Evolutionary conservation across 1,284 basidiomycete genomes (phyloP).

Genomic region (Clitocybe nebularis): DNA sequence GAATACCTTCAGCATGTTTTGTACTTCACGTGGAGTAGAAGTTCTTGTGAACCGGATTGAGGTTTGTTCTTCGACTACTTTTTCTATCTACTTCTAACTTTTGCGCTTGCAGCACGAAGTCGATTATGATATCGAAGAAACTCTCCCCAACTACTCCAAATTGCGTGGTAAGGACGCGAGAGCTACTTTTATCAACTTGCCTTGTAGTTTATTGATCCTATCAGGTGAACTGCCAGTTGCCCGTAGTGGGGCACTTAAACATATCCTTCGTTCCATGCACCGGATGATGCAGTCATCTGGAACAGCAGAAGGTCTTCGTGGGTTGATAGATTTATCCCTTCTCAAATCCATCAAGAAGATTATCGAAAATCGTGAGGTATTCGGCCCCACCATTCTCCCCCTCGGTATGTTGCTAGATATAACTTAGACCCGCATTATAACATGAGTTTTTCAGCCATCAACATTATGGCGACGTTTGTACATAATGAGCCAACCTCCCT

Average conservation of each 20-base stretch:
- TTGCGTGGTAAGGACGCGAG: too few relatives aligned
- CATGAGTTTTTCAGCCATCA: conserved; percentile 65
- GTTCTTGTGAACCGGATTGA: conserved; percentile 84
- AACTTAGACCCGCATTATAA: too few relatives aligned
- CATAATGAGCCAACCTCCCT: conserved; percentile 99
- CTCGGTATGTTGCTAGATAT: conserved; percentile 48
- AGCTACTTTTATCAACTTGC: too few relatives aligned
- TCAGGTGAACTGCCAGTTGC: conserved; percentile 63
- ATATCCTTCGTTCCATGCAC: conserved; percentile 90
- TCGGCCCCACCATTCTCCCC: conserved; percentile 86
- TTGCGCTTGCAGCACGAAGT: conserved; percentile 57
- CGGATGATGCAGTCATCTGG: conserved; percentile 97
- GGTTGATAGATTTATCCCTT: conserved; percentile 89
- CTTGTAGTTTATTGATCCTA: conserved; percentile 4
- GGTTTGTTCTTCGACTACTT: conserved; percentile 38
- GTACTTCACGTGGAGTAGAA: conserved; percentile 81
- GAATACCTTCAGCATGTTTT: conserved; percentile 87
- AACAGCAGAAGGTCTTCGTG: conserved; percentile 90
- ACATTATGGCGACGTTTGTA: conserved; percentile 96
- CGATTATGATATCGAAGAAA: conserved; percentile 60
- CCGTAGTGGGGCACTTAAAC: conserved; percentile 77
- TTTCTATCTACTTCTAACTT: conserved; percentile 6
- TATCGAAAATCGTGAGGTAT: conserved; percentile 77
- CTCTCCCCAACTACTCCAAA: too few relatives aligned
- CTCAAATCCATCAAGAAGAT: conserved; percentile 87